A percentile compares a stretch with the other conserved stretches of the same genome.
These are phyloP conservation scores for Metschnikowia noctiluminum DNA, from an alignment of 805 yeast genomes.

Conservation along the genomic window DNA sequence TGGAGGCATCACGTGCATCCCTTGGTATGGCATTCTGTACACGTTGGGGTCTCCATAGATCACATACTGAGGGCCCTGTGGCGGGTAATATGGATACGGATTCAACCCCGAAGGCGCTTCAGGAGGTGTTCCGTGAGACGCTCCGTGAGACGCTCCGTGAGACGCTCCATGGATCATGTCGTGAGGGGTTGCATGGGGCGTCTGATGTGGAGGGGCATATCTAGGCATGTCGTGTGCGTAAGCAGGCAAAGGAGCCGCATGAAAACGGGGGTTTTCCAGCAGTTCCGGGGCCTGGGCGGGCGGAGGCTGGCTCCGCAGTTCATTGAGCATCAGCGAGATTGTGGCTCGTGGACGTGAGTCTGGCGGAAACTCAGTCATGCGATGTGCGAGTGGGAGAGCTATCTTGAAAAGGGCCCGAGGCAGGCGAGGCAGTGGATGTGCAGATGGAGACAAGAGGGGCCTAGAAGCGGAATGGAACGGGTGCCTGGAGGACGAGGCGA, in stretches of 20 bases:
- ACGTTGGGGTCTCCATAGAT: background rate
- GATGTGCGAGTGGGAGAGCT: background rate
- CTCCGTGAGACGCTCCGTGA: too few species aligned
- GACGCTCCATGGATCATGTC: too few species aligned
- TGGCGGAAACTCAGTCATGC: background rate
- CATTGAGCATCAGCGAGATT: conserved; percentile 12
- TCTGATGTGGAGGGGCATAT: background rate
- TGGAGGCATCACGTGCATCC: background rate
- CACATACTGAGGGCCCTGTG: background rate
- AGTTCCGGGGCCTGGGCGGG: background rate
- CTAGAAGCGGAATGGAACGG: too few species aligned
- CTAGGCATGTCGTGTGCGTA: background rate
- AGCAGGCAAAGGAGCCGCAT: background rate
- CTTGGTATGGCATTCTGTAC: background rate
- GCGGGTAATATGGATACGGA: background rate
- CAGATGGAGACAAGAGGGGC: background rate
- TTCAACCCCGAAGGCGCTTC: background rate
- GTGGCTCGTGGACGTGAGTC: conserved; percentile 7
- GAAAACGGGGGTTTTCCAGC: background rate
- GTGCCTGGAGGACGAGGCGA: too few species aligned
- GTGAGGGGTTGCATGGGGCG: background rate
- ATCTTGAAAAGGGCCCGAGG: background rate
- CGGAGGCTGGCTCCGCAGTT: background rate
- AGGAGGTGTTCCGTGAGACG: too few species aligned
- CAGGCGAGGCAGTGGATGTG: background rate